Evolutionary conservation across 306 rosid genomes (phyloP).

Genomic region (Argentina anserina): DNA sequence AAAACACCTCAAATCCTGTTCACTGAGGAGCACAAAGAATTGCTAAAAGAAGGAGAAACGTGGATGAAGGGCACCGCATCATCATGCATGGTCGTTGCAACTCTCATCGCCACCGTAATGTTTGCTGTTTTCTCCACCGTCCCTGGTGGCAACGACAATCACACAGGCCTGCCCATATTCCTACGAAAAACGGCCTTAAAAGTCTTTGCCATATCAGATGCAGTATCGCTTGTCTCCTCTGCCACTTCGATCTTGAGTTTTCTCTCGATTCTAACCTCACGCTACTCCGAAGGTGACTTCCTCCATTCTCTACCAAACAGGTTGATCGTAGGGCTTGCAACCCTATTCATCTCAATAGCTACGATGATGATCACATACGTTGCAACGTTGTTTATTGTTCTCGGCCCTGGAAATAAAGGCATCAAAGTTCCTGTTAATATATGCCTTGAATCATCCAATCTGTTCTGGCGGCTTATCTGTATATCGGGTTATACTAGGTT

Average conservation of each 20-base stretch:
- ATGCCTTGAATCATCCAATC: no score
- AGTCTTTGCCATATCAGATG: constrained; percentile 29
- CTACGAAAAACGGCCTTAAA: constrained; percentile 13
- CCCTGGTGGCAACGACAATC: constrained; percentile 6
- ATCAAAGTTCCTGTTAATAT: no score
- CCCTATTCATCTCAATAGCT: constrained; percentile 37
- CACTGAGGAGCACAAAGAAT: constrained; percentile 2
- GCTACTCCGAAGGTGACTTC: constrained; percentile 41
- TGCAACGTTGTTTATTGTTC: neutral
- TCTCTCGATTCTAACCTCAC: constrained; percentile 39
- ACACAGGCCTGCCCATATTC: neutral
- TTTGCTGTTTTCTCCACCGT: neutral
- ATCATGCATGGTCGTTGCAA: constrained; percentile 13
- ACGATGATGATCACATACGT: constrained; percentile 48
- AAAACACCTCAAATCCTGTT: constrained; percentile 3
- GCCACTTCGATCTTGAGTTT: constrained; percentile 46
- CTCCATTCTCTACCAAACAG: constrained; percentile 35
- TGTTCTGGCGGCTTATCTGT: no score
- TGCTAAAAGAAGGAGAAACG: constrained; percentile 4
- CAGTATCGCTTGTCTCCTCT: constrained; percentile 44
- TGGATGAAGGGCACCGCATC: constrained; percentile 15
- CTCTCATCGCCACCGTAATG: constrained; percentile 11
- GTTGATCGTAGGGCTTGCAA: constrained; percentile 41
- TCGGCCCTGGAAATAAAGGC: neutral
- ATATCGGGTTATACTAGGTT: no score